Evolutionary conservation across 306 rosid genomes (phyloP).

Genomic region (Gynostemma pentaphyllum): DNA sequence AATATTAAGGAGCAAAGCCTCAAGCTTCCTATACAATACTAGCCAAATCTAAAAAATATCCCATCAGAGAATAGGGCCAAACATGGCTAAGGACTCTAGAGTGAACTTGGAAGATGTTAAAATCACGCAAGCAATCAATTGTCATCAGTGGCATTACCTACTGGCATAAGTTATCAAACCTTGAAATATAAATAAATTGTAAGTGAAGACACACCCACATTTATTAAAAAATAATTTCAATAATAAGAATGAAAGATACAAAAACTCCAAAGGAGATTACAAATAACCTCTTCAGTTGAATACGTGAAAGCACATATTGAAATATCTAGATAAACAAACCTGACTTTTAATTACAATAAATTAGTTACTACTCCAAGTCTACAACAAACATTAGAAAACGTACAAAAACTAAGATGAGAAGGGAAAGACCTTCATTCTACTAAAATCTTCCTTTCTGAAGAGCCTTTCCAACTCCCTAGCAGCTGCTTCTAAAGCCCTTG

Average conservation of each 20-base stretch:
- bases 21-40: neutral
- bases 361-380: too few species aligned
- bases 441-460: constrained; percentile 76
- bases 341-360: too few species aligned
- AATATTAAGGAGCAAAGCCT: neutral
- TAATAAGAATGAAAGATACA: too few species aligned
- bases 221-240: too few species aligned
- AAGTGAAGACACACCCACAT: too few species aligned
- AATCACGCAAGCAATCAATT: neutral
- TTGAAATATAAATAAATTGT: neutral
- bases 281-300: too few species aligned
- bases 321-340: too few species aligned
- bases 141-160: neutral
- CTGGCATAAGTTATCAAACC: neutral
- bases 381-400: neutral
- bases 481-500: constrained; percentile 65
- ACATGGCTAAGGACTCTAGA: neutral
- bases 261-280: too few species aligned
- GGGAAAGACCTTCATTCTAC: constrained; percentile 77
- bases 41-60: neutral
- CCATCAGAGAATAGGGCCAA: neutral
- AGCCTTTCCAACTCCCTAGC: constrained; percentile 69
- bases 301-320: neutral
- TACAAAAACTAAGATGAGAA: neutral
- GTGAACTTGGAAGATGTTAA: neutral